phyloP scores from a whole-genome alignment of 345 rosid genomes.

The Salix caprea region DNA sequence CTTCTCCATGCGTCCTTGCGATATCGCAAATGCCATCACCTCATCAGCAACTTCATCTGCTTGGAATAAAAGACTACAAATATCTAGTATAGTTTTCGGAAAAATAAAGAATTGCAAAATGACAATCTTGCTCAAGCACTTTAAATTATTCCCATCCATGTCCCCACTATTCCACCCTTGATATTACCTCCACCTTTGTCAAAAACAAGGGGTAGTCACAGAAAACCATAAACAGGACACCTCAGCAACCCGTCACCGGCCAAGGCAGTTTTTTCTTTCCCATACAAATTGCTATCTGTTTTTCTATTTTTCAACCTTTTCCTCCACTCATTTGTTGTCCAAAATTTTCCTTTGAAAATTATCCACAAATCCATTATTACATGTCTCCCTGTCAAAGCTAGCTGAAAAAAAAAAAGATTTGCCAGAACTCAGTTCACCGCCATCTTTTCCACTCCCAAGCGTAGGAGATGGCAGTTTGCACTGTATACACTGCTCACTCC shows the following conservation, averaged over 20 bases:
- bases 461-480: slow-evolving; percentile 60
- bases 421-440: neutral
- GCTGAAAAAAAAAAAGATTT: neutral
- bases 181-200: slow-evolving; percentile 31
- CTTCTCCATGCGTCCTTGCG: slow-evolving; percentile 42
- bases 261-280: slow-evolving; percentile 7
- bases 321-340: slow-evolving; percentile 35
- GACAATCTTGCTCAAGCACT: neutral
- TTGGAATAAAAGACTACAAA: neutral
- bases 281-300: slow-evolving; percentile 45
- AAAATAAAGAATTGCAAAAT: neutral
- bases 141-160: neutral
- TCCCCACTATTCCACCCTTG: slow-evolving; percentile 15
- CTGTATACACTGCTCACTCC: slow-evolving; percentile 65
- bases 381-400: neutral
- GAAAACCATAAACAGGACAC: slow-evolving; percentile 36
- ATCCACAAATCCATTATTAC: neutral
- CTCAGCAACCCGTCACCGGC: slow-evolving; percentile 31
- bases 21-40: slow-evolving; percentile 43
- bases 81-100: neutral
- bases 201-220: slow-evolving; percentile 33
- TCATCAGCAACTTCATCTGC: slow-evolving; percentile 41
- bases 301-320: slow-evolving; percentile 17
- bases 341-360: neutral
- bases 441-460: neutral